Base-by-base conservation (phyloP, 1,284 basidiomycete genomes). In the Anthracocystis walkeri region DNA sequence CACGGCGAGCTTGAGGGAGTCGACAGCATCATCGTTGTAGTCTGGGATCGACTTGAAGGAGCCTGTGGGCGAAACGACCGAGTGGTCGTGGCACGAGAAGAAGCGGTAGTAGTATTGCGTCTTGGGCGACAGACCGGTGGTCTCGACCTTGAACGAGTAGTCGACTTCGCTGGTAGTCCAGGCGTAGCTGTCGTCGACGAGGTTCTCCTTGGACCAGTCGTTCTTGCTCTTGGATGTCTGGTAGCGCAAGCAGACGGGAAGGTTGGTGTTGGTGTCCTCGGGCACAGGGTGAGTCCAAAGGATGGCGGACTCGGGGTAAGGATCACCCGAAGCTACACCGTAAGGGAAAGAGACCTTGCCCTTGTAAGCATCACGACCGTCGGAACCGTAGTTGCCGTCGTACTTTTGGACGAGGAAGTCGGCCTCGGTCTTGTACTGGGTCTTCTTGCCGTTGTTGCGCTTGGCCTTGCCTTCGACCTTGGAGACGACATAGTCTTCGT, bases 131-230 rank as follows among this genome's bases (percentile, higher is more conserved):
- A 91, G 83, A 20, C 86, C 86, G 1, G 86, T 87, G 0, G 89
- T 89, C 74, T 91, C 90, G 21, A 91, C 89, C 83, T 91, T 91
- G 78, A 90, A 77, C 42, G 61, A 65, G 57, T 87, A 91, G 82
- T 90, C 90, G 44, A 91, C 89, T 72, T 91, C 90, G 68, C 89
- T 89, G 58, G 88, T 89, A 4, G 90, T 90, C 83, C 89, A 90
- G 0, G 88, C 89, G 58, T 89, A 85, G 21, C 88, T 89, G 25
- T 87, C 86, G 65, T 89, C 87, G 49, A 88, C 80, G 0, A 87
- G 82, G 29, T 76, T 79, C n/a, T 45, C 18, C 23, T 54, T 35
- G 10, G 54, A 55, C 35, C 55, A 79, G 7, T 88, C 88, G 33
- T 45, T 42, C 58, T 81, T 60, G 52, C 68, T 77, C 57, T 70